A percentile compares a stretch with the other conserved stretches of the same genome.
Conservation (phyloP, 345 rosid genomes). For the Murraya paniculata region DNA sequence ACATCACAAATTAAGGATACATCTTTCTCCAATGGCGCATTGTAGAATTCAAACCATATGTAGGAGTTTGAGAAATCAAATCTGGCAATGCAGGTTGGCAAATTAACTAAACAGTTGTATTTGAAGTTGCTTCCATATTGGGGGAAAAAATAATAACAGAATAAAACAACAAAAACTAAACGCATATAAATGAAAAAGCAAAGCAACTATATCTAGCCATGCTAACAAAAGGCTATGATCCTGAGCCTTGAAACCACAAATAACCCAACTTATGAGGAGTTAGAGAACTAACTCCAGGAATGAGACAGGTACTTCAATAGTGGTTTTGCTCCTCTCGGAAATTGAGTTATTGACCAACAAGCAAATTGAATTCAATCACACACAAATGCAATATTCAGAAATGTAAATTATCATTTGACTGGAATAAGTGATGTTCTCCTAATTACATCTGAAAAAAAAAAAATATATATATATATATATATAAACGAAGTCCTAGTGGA, state of each 20-base stretch:
- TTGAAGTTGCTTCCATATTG: neutral
- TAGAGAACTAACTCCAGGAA: constrained; percentile 1
- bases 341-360: neutral
- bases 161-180: neutral
- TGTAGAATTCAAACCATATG: constrained; percentile 93
- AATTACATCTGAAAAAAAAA: neutral
- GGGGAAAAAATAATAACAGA: neutral
- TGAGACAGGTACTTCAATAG: neutral
- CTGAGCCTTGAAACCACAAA: neutral
- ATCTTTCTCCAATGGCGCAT: constrained; percentile 76
- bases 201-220: neutral
- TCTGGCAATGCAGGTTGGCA: constrained; percentile 34
- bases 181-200: neutral
- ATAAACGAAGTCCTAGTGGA: too few species aligned
- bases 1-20: constrained; percentile 79
- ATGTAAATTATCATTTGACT: neutral
- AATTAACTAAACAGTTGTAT: constrained; percentile 10
- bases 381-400: neutral
- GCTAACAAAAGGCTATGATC: neutral
- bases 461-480: too few species aligned
- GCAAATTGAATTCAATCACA: neutral
- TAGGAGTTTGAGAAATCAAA: constrained; percentile 83
- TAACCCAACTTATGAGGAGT: neutral
- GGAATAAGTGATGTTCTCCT: neutral
- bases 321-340: neutral